These are phyloP conservation scores for Acanthamoeba castellanii DNA, from an alignment of 208 protist genomes.

Conservation along the genomic window DNA sequence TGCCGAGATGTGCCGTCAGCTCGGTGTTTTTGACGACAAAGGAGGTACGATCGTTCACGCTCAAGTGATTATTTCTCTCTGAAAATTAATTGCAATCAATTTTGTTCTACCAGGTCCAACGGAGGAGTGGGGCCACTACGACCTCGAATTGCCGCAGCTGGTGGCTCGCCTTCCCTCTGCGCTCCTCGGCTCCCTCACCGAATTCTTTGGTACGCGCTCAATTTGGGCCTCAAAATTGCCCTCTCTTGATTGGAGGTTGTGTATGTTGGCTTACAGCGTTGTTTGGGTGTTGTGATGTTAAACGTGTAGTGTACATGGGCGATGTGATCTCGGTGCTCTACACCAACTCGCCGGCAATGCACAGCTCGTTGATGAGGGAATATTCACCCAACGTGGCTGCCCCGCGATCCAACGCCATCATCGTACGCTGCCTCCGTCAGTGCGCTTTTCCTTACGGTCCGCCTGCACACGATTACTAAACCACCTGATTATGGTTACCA, in stretches of 20 bases:
- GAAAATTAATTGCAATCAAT: neutral
- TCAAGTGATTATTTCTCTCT: neutral
- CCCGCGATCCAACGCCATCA: slow-evolving; percentile 91
- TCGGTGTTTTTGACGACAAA: slow-evolving; percentile 64
- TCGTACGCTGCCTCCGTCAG: slow-evolving; percentile 77
- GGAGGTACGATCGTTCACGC: neutral
- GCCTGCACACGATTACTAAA: too few relatives aligned
- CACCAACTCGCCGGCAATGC: slow-evolving; percentile 95
- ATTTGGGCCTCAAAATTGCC: slow-evolving; percentile 19
- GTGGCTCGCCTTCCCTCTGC: neutral
- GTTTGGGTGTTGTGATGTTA: too few relatives aligned
- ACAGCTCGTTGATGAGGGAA: slow-evolving; percentile 92
- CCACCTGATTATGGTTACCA: too few relatives aligned
- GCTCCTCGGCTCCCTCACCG: slow-evolving; percentile 43
- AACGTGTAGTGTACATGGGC: slow-evolving; percentile 89
- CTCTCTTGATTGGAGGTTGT: slow-evolving; percentile 88
- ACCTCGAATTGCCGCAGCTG: slow-evolving; percentile 52
- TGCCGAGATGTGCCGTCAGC: slow-evolving; percentile 65
- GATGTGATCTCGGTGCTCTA: slow-evolving; percentile 94
- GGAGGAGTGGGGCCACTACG: slow-evolving; percentile 65
- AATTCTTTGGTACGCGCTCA: slow-evolving; percentile 58
- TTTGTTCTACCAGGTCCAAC: neutral
- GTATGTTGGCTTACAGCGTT: neutral
- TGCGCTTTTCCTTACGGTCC: too few relatives aligned
- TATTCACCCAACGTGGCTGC: slow-evolving; percentile 88